phyloP scores from a whole-genome alignment of 257 asterid genomes.

The Asclepias syriaca region DNA sequence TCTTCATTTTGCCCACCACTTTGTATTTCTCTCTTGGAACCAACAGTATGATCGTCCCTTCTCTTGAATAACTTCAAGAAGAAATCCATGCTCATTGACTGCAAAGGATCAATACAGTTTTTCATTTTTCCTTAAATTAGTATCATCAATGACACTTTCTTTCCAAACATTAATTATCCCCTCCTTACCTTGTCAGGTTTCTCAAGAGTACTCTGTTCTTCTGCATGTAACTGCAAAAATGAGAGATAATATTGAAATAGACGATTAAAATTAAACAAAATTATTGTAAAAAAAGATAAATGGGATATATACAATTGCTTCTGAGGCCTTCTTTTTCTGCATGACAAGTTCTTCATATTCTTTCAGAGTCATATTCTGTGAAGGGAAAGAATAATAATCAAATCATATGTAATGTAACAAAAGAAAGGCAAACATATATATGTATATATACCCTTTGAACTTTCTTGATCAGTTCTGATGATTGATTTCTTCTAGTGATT shows the following conservation, averaged over 20 bases:
- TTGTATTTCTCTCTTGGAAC: background rate
- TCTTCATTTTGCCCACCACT: background rate
- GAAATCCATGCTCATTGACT: constrained; percentile 4
- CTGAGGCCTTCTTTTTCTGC: constrained; percentile 17
- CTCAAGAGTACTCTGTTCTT: background rate
- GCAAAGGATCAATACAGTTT: background rate
- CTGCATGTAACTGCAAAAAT: background rate
- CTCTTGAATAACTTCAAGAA: background rate
- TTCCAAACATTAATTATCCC: background rate
- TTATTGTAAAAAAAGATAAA: too few relatives aligned
- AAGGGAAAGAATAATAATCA: background rate
- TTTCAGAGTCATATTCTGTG: constrained; percentile 10
- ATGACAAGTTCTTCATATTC: constrained; percentile 11
- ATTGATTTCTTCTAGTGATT: background rate
- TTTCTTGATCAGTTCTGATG: background rate
- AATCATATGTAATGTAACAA: background rate
- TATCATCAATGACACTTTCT: too few relatives aligned
- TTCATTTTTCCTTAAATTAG: too few relatives aligned
- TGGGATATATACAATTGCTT: background rate
- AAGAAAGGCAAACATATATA: too few relatives aligned
- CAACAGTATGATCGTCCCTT: too few relatives aligned
- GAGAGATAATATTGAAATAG: too few relatives aligned
- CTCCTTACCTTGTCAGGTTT: background rate
- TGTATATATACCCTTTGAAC: background rate
- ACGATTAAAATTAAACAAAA: too few relatives aligned